phyloP scores from a whole-genome alignment of 2,329 filamentous ascomycete species.

The Cladosporium sp. region DNA sequence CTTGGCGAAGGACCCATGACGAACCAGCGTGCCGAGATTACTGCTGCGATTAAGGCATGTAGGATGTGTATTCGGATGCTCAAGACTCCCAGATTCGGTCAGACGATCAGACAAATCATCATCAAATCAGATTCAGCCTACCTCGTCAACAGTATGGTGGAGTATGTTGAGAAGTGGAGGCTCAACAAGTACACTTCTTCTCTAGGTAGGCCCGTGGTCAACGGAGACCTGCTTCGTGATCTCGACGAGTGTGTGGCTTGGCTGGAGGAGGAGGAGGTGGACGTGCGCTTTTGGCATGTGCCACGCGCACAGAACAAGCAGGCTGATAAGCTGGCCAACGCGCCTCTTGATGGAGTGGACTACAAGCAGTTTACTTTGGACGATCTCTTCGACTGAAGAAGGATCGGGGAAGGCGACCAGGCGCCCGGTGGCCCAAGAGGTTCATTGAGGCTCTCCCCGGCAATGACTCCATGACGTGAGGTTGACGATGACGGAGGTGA shows the following conservation, averaged over 20 bases:
- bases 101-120: constrained; percentile 16
- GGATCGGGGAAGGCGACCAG: neutral
- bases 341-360: constrained; percentile 33
- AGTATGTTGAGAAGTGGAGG: constrained; percentile 37
- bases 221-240: constrained; percentile 27
- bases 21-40: constrained; percentile 26
- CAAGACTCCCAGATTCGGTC: neutral
- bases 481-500: neutral
- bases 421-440: neutral
- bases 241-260: constrained; percentile 19
- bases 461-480: neutral
- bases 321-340: neutral
- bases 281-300: constrained; percentile 35
- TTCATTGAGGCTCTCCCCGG: neutral
- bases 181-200: constrained; percentile 31
- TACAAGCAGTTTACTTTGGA: neutral
- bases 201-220: constrained; percentile 28
- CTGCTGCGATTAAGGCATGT: constrained; percentile 25
- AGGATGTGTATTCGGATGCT: constrained; percentile 13
- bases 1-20: constrained; percentile 20
- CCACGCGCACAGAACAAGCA: neutral
- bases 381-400: neutral
- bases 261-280: constrained; percentile 9
- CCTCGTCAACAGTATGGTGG: constrained; percentile 35
- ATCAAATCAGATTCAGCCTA: constrained; percentile 39